Conservation (phyloP, 106 monocot genomes). For the Dendrobium officinale region DNA sequence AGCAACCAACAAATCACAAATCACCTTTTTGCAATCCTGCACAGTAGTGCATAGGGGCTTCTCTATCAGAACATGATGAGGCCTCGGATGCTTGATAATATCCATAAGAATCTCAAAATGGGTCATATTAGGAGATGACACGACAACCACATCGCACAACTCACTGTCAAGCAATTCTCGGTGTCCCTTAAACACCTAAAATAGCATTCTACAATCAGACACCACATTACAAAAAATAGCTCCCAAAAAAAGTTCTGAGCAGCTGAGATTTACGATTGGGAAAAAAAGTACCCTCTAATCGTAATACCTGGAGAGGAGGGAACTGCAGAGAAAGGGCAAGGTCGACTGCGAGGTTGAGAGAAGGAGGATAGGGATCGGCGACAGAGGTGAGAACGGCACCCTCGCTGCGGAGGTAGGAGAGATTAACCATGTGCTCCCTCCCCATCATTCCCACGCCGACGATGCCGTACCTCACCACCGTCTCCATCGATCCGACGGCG, state of each 20-base stretch:
- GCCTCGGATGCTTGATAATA: slow-evolving; percentile 44
- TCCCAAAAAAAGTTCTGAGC: neutral
- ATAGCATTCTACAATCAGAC: neutral
- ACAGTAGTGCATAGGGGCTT: slow-evolving; percentile 89
- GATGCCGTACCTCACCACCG: slow-evolving; percentile 53
- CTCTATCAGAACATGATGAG: slow-evolving; percentile 77
- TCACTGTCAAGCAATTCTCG: slow-evolving; percentile 70
- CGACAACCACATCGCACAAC: slow-evolving; percentile 74
- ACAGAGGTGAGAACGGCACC: slow-evolving; percentile 59
- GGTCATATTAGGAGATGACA: slow-evolving; percentile 96
- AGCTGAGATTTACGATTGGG: neutral
- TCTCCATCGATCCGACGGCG: neutral
- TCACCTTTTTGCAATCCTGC: slow-evolving; percentile 67
- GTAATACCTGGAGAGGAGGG: slow-evolving; percentile 23
- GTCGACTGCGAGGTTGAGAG: slow-evolving; percentile 39
- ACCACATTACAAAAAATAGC: neutral
- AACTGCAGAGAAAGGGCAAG: slow-evolving; percentile 43
- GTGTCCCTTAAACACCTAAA: slow-evolving; percentile 59
- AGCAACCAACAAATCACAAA: neutral
- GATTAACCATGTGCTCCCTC: slow-evolving; percentile 74
- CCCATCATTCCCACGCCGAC: slow-evolving; percentile 98
- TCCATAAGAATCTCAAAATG: slow-evolving; percentile 91
- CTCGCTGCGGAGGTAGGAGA: slow-evolving; percentile 52
- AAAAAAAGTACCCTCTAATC: neutral
- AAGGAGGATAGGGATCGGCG: slow-evolving; percentile 65